phyloP scores from a whole-genome alignment of 2,329 filamentous ascomycete species.

The Trichoderma atroviride region DNA sequence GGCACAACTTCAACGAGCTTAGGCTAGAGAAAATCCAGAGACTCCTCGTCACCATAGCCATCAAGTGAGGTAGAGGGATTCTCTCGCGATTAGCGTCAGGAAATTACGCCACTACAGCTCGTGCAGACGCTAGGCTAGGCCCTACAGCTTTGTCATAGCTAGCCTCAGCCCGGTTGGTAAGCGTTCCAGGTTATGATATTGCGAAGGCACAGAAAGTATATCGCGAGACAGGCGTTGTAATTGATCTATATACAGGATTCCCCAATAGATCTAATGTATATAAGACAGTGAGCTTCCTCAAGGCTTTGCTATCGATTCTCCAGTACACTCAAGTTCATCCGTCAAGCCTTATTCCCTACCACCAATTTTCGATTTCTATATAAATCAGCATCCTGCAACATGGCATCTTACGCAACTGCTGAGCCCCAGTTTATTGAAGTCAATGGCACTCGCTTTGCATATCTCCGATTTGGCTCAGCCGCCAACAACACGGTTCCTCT shows the following conservation, averaged over 20 bases:
- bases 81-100: neutral
- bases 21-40: too few species aligned
- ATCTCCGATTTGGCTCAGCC: constrained; percentile 13
- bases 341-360: neutral
- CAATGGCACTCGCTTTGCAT: constrained; percentile 10
- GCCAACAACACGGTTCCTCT: neutral
- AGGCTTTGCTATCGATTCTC: too few species aligned
- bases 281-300: too few species aligned
- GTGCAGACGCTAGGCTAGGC: neutral
- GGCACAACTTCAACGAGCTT: too few species aligned
- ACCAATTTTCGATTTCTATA: neutral
- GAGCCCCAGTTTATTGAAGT: constrained; percentile 19
- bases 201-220: neutral
- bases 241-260: too few species aligned
- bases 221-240: too few species aligned
- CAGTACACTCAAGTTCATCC: too few species aligned
- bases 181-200: neutral
- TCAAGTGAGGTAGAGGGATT: too few species aligned
- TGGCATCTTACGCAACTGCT: constrained; percentile 18
- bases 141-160: neutral
- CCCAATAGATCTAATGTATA: neutral
- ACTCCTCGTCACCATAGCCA: too few species aligned
- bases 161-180: constrained; percentile 1
- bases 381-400: neutral
- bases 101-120: neutral